These are phyloP conservation scores for Russula ochroleuca DNA, from an alignment of 768 basidiomycete genomes.

Conservation along the genomic window DNA sequence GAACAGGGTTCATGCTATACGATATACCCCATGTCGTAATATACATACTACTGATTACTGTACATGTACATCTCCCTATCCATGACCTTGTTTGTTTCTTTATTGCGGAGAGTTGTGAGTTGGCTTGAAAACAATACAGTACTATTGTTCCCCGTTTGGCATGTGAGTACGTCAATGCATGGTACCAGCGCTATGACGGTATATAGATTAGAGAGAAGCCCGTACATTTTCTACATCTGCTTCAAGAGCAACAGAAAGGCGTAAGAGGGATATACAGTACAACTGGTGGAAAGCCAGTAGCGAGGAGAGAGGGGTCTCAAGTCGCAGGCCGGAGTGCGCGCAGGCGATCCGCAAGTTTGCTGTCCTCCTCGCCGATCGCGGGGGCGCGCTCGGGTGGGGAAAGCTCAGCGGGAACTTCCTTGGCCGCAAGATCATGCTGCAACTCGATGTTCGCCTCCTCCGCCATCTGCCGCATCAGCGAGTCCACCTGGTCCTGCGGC, in stretches of 20 bases:
- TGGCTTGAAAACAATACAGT: not conserved
- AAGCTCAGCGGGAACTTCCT: slow-evolving; percentile 57
- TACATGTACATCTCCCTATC: not conserved
- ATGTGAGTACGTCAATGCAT: not conserved
- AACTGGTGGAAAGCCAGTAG: not conserved
- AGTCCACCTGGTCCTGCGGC: slow-evolving; percentile 96
- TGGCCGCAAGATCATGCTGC: slow-evolving; percentile 79
- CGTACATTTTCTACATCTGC: slow-evolving; percentile 14
- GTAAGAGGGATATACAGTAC: not conserved
- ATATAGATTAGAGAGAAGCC: not conserved
- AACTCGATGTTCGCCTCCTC: slow-evolving; percentile 96
- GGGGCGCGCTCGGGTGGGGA: slow-evolving; percentile 41
- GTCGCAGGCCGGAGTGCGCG: slow-evolving; percentile 81
- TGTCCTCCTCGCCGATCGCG: slow-evolving; percentile 67
- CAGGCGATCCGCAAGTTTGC: slow-evolving; percentile 77
- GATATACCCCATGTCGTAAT: not conserved
- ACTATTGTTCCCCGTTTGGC: not conserved
- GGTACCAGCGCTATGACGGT: not conserved
- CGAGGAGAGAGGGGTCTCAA: slow-evolving; percentile 32
- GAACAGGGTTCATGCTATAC: slow-evolving; percentile 6
- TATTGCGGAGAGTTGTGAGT: not conserved
- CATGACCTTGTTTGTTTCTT: not conserved
- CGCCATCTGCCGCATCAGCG: slow-evolving; percentile 86
- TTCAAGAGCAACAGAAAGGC: not conserved
- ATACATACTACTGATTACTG: not conserved